phyloP scores from a whole-genome alignment of 345 rosid species.

The Capsella bursapastoris region DNA sequence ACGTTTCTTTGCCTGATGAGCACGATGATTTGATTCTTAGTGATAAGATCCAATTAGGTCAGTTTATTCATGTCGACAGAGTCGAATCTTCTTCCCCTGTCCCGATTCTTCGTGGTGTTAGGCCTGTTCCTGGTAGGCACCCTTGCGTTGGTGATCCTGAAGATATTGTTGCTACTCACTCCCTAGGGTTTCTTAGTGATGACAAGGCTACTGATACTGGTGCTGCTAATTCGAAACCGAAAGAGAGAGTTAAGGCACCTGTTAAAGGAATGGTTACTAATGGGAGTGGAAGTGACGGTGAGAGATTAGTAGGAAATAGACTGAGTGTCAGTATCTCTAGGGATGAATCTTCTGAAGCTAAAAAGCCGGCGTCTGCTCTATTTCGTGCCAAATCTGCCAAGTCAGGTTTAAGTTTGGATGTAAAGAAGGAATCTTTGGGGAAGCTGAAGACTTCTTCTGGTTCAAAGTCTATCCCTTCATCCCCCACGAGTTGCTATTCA shows the following conservation, averaged over 20 bases:
- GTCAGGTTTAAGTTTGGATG: conserved; percentile 53
- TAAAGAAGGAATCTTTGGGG: conserved; percentile 61
- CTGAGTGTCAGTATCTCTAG: conserved; percentile 52
- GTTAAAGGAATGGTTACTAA: conserved; percentile 40
- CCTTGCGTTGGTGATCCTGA: conserved; percentile 95
- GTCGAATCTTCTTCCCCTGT: conserved; percentile 93
- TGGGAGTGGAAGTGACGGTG: conserved; percentile 52
- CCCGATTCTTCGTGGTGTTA: conserved; percentile 87
- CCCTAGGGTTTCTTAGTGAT: conserved; percentile 70
- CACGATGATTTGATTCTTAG: conserved; percentile 94
- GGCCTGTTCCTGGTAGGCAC: conserved; percentile 97
- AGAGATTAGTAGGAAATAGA: conserved; percentile 52
- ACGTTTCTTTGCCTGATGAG: conserved; percentile 92
- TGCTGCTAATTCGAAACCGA: conserved; percentile 44
- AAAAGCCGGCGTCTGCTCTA: conserved; percentile 38
- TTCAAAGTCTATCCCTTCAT: conserved; percentile 82
- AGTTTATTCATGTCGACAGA: conserved; percentile 92
- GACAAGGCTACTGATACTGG: conserved; percentile 44
- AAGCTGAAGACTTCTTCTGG: conserved; percentile 58
- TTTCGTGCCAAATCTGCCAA: conserved; percentile 66
- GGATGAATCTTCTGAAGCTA: conserved; percentile 56
- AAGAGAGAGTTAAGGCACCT: conserved; percentile 54
- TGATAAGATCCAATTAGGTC: conserved; percentile 94
- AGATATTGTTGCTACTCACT: conserved; percentile 87
- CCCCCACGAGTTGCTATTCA: conserved; percentile 89